A percentile compares a stretch with the other conserved stretches of the same genome.
Conservation (phyloP, 2,329 filamentous ascomycete species). For the Fusarium mundagurra region DNA sequence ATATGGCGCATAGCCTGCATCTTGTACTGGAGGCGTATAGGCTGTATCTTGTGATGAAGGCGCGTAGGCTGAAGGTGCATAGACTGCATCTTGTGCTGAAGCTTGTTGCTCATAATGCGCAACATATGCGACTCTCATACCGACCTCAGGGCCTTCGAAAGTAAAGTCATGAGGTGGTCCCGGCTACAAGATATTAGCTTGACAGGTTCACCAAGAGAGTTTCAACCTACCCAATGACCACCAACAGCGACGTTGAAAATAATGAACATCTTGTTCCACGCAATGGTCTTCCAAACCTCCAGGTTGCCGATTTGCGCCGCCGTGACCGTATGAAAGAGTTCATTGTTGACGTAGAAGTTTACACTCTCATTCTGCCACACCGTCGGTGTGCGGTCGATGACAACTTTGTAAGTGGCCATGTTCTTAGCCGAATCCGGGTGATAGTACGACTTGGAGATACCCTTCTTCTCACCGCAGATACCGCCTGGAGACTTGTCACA, state of each 20-base stretch:
- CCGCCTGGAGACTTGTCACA: constrained; percentile 48
- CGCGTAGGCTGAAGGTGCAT: not conserved
- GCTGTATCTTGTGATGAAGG: too few species aligned
- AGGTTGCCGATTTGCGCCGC: constrained; percentile 55
- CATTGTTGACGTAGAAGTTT: constrained; percentile 57
- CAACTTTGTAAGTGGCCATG: constrained; percentile 59
- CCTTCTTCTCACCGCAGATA: constrained; percentile 58
- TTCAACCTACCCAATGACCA: constrained; percentile 56
- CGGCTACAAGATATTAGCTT: constrained; percentile 46
- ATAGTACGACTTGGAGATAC: constrained; percentile 18
- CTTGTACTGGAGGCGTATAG: not conserved
- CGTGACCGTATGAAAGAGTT: constrained; percentile 52
- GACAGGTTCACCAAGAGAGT: not conserved
- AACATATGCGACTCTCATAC: constrained; percentile 61
- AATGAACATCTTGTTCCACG: constrained; percentile 59
- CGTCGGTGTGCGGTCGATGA: constrained; percentile 56
- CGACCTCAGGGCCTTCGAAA: constrained; percentile 52
- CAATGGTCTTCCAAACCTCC: constrained; percentile 57
- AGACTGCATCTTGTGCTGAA: not conserved
- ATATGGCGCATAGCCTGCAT: not conserved
- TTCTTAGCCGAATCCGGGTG: constrained; percentile 20
- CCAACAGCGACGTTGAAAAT: constrained; percentile 64
- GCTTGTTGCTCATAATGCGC: constrained; percentile 46
- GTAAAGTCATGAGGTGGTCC: constrained; percentile 53
- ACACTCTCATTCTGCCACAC: constrained; percentile 59